A percentile compares a stretch with the other conserved stretches of the same genome.
phyloP scores from a whole-genome alignment of 352 stramenopile genomes.

The Pythium plurisporium region DNA sequence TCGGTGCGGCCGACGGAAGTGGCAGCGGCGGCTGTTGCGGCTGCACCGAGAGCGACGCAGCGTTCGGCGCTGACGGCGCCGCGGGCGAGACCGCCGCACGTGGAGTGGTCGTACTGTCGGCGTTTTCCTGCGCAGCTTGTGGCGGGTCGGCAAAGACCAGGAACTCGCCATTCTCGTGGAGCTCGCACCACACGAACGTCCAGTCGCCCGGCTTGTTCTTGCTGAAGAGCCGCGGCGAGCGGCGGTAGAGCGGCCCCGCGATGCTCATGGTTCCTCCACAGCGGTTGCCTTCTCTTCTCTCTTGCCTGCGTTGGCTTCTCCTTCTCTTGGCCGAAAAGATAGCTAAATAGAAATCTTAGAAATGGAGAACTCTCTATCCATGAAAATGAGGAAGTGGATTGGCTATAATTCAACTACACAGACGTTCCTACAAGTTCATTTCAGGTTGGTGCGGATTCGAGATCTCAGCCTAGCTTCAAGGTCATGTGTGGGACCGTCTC shows the following conservation, averaged over 20 bases:
- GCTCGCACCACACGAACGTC: slow-evolving; percentile 76
- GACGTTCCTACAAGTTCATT: too few relatives aligned
- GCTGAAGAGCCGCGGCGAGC: slow-evolving; percentile 64
- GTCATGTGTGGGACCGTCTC: slow-evolving; percentile 34
- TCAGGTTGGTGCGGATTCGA: too few relatives aligned
- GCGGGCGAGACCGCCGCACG: neutral
- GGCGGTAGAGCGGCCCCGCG: slow-evolving; percentile 66
- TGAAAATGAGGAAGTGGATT: neutral
- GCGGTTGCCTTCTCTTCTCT: neutral
- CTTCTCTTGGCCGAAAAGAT: neutral
- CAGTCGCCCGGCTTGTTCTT: slow-evolving; percentile 70
- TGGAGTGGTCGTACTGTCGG: neutral
- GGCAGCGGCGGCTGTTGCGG: neutral
- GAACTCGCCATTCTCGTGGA: slow-evolving; percentile 65
- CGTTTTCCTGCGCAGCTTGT: neutral
- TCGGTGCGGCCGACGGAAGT: slow-evolving; percentile 12
- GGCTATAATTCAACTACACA: too few relatives aligned
- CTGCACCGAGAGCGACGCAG: too few relatives aligned
- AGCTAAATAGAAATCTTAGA: slow-evolving; percentile 14
- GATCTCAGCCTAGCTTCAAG: slow-evolving; percentile 8
- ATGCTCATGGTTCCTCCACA: slow-evolving; percentile 38
- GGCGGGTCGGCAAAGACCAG: slow-evolving; percentile 56
- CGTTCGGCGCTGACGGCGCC: neutral
- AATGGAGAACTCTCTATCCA: slow-evolving; percentile 2
- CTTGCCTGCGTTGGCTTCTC: neutral